Conservation (phyloP, 1,139 yeast genomes). For the Blastobotrys buckinghamii region DNA sequence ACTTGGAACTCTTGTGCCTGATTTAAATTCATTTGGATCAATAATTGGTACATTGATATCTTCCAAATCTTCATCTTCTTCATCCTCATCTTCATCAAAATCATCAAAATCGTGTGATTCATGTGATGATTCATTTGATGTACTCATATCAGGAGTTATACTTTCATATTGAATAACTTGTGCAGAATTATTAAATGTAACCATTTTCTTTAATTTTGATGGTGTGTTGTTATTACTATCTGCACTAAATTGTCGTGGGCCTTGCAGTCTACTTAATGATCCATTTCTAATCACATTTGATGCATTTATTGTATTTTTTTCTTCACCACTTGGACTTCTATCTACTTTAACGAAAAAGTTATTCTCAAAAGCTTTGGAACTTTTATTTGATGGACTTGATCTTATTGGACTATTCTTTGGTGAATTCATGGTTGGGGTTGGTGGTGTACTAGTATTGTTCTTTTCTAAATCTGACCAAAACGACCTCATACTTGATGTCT, state of each 20-base stretch:
- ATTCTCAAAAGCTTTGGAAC: slow-evolving; percentile 15
- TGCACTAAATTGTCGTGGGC: slow-evolving; percentile 26
- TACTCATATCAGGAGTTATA: slow-evolving; percentile 36
- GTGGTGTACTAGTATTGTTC: slow-evolving; percentile 13
- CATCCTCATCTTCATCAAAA: slow-evolving; percentile 4
- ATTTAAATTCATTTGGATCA: neutral
- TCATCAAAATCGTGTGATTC: slow-evolving; percentile 17
- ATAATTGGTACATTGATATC: neutral
- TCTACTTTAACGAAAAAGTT: slow-evolving; percentile 22
- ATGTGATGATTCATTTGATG: slow-evolving; percentile 15
- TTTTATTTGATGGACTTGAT: neutral
- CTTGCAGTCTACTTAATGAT: slow-evolving; percentile 28
- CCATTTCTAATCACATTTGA: slow-evolving; percentile 25
- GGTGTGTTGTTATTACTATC: slow-evolving; percentile 15
- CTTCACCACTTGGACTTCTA: slow-evolving; percentile 2
- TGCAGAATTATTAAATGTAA: slow-evolving; percentile 33
- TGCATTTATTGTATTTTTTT: neutral
- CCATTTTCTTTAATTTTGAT: slow-evolving; percentile 27
- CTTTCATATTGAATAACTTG: slow-evolving; percentile 41
- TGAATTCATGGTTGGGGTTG: slow-evolving; percentile 5
- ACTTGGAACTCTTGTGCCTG: neutral
- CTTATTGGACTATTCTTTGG: neutral
- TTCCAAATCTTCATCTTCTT: slow-evolving; percentile 1
- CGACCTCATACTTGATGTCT: slow-evolving; percentile 26
- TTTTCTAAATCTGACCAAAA: slow-evolving; percentile 31